phyloP scores from a whole-genome alignment of 2,329 filamentous ascomycete species.

The Arachnomyces sp. region DNA sequence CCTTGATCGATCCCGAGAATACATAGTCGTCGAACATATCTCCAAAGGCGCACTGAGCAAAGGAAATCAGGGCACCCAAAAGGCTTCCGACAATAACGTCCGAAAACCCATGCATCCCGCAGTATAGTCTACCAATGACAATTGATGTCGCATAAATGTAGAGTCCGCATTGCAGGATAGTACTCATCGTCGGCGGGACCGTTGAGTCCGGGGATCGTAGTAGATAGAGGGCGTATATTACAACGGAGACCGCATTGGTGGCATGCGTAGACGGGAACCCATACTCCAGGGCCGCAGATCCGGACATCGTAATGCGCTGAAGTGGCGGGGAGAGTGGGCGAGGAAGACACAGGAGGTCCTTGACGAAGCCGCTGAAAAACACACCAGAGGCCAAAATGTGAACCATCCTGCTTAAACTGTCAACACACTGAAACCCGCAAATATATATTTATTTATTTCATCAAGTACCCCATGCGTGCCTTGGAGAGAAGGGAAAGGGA shows the following conservation, averaged over 20 bases:
- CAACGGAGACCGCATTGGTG: conserved; percentile 91
- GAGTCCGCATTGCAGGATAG: conserved; percentile 59
- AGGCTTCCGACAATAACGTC: conserved; percentile 77
- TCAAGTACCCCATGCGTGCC: neutral
- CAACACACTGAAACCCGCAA: neutral
- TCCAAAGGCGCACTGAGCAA: conserved; percentile 49
- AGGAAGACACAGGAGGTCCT: conserved; percentile 88
- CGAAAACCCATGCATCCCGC: conserved; percentile 96
- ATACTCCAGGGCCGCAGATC: conserved; percentile 89
- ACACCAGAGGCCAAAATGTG: conserved; percentile 72
- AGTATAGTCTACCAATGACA: conserved; percentile 84
- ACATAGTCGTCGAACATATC: conserved; percentile 63
- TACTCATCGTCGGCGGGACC: conserved; percentile 51
- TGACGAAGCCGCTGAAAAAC: conserved; percentile 86
- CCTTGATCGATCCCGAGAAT: conserved; percentile 55
- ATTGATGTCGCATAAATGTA: conserved; percentile 88
- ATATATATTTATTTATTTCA: conserved; percentile 1
- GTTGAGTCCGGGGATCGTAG: conserved; percentile 60
- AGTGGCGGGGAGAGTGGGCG: conserved; percentile 86
- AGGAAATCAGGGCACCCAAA: conserved; percentile 61
- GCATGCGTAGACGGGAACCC: conserved; percentile 96
- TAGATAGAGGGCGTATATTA: conserved; percentile 70
- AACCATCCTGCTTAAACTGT: conserved; percentile 37
- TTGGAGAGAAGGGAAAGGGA: conserved; percentile 10
- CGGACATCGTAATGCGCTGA: conserved; percentile 81